A percentile compares a stretch with the other conserved stretches of the same genome.
Conservation (phyloP, 2,329 filamentous ascomycete genomes). For the Sphaerulina populicola region DNA sequence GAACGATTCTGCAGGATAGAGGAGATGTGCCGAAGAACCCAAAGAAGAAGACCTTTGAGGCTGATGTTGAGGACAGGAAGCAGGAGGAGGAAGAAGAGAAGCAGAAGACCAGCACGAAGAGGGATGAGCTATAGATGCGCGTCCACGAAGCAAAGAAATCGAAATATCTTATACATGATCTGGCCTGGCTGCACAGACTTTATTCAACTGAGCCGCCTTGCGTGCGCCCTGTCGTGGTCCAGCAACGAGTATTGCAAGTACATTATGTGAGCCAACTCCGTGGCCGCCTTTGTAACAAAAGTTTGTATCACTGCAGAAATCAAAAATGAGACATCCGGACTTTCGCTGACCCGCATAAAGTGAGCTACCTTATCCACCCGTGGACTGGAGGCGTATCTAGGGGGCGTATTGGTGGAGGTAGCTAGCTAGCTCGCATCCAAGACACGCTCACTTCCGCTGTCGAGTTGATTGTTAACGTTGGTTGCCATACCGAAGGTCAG, state of each 20-base stretch:
- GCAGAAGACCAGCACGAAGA: constrained; percentile 16
- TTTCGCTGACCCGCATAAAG: too few relatives aligned
- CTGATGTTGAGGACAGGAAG: constrained; percentile 35
- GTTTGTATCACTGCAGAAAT: too few relatives aligned
- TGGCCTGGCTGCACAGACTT: background rate
- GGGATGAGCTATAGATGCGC: constrained; percentile 29
- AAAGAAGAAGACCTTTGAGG: constrained; percentile 56
- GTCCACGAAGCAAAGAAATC: background rate
- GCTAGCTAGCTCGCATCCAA: too few relatives aligned
- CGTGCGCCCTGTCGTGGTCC: too few relatives aligned
- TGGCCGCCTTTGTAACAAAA: background rate
- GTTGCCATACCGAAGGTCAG: too few relatives aligned
- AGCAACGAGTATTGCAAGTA: too few relatives aligned
- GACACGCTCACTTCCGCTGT: too few relatives aligned
- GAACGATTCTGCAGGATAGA: constrained; percentile 37
- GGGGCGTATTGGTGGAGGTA: too few relatives aligned
- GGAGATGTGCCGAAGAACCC: constrained; percentile 41
- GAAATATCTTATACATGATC: background rate
- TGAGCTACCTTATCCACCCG: too few relatives aligned
- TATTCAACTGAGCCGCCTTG: background rate
- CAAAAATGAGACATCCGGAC: too few relatives aligned
- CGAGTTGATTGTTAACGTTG: too few relatives aligned
- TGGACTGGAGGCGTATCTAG: too few relatives aligned
- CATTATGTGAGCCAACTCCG: background rate
- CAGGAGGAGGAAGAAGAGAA: constrained; percentile 18